These are phyloP conservation scores for Purshia tridentata DNA, from an alignment of 306 rosid genomes.

Conservation along the genomic window DNA sequence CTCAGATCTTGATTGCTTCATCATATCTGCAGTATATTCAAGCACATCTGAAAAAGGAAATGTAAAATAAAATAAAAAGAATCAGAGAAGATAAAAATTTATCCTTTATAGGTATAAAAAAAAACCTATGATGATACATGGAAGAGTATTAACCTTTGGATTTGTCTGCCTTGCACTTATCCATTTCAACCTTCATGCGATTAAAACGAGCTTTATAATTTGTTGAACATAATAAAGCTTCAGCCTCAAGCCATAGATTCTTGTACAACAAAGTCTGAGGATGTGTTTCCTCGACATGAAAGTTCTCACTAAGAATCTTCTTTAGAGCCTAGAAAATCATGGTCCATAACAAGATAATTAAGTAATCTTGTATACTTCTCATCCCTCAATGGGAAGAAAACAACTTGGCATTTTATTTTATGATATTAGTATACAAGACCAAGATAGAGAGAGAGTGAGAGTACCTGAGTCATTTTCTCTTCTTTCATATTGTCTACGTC, in stretches of 20 bases:
- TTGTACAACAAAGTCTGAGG: conserved; percentile 62
- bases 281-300: conserved; percentile 47
- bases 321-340: conserved; percentile 62
- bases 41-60: conserved; percentile 28
- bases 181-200: conserved; percentile 73
- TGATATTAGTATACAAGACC: not conserved
- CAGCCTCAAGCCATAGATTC: conserved; percentile 96
- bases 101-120: not conserved
- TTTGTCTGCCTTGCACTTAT: conserved; percentile 34
- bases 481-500: conserved; percentile 43
- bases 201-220: conserved; percentile 67
- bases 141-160: conserved; percentile 50
- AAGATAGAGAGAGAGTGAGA: not conserved
- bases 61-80: conserved; percentile 14
- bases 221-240: conserved; percentile 78
- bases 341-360: conserved; percentile 14
- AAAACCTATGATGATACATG: not conserved
- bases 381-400: conserved; percentile 17
- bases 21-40: conserved; percentile 37
- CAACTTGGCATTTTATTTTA: not conserved
- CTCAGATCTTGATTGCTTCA: conserved; percentile 34
- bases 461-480: conserved; percentile 73
- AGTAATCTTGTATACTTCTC: conserved; percentile 8
- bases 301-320: conserved; percentile 69
- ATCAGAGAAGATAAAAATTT: not conserved